A percentile compares a stretch with the other conserved stretches of the same genome.
phyloP scores from a whole-genome alignment of 805 yeast species.

The Starmerella kuoi region DNA sequence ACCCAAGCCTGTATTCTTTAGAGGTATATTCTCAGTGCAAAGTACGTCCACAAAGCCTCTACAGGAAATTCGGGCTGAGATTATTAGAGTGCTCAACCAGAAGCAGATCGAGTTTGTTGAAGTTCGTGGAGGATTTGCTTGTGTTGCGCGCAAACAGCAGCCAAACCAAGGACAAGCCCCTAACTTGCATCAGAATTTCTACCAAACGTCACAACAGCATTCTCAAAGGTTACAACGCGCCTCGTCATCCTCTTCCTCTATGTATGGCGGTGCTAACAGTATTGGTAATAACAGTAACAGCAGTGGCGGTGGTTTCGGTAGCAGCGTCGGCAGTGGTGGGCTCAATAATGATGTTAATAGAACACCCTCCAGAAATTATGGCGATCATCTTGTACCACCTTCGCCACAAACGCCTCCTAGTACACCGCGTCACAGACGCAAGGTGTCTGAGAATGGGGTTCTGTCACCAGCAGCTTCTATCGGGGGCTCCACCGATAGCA shows the following conservation, averaged over 20 bases:
- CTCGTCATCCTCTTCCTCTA: neutral
- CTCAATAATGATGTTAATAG: neutral
- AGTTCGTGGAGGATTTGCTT: slow-evolving; percentile 86
- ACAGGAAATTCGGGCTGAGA: slow-evolving; percentile 74
- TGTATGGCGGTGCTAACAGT: neutral
- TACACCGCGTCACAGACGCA: slow-evolving; percentile 16
- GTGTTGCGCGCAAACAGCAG: slow-evolving; percentile 44
- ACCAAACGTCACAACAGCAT: neutral
- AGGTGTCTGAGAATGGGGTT: slow-evolving; percentile 15
- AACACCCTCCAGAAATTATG: neutral
- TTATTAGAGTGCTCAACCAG: slow-evolving; percentile 61
- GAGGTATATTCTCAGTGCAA: slow-evolving; percentile 89
- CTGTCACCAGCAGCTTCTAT: slow-evolving; percentile 13
- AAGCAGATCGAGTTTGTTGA: slow-evolving; percentile 75
- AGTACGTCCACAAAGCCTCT: slow-evolving; percentile 88
- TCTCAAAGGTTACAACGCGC: neutral
- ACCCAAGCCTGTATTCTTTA: slow-evolving; percentile 79
- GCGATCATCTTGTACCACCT: slow-evolving; percentile 8
- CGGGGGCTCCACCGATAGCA: slow-evolving; percentile 24
- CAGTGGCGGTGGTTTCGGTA: neutral
- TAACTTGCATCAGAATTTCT: neutral
- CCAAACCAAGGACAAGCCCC: neutral
- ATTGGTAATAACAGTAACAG: neutral
- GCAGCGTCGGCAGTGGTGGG: neutral
- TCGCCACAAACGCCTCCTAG: slow-evolving; percentile 17